Evolutionary conservation across 2,329 filamentous ascomycete genomes (phyloP), one percentile per base, ranked within the genome.

Genomic region (Colletotrichum sp.): DNA sequence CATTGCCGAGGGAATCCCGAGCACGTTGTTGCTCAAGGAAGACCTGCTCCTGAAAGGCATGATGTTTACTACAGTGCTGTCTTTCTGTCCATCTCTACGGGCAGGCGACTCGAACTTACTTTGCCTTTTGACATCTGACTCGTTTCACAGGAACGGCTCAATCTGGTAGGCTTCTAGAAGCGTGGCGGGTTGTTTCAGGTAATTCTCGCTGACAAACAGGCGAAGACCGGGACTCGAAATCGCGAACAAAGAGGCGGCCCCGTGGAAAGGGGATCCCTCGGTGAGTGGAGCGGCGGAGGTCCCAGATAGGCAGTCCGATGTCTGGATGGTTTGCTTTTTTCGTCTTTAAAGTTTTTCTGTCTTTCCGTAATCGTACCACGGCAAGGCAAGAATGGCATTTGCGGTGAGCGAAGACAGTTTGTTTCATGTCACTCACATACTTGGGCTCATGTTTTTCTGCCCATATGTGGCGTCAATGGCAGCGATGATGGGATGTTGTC

Each of bases 111-210:
- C 52, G 55, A 34, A 52, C n/a, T 16, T 27, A 32, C 56, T 58
- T 28, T 39, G 30, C 56, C 39, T 25, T 64, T 28, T 48, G 36
- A 18, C 55, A 34, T 67, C 64, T 68, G 70, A 73, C 73, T 75
- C 73, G 73, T 60, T 75, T 69, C 43, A 58, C 22, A 22, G 32
- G 61, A 28, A 39, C 25, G 30, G 27, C 73, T 66, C n/a, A 73
- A 73, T 48, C 32, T 56, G 43, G 73, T 27, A 75, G 64, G 43
- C 70, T 75, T 75, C 73, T 73, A 75, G 73, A 75, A 75, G 70
- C 56, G 27, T 68, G 58, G 64, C 43, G 36, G 32, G 34, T 58
- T 34, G 73, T 68, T 73, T 68, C 70, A 75, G 64, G 22, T 22
- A 60, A 58, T 13, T 73, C 22, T 39, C 12, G 64, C 62, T 68